Conservation (phyloP, 2,329 filamentous ascomycete species). For the Lasiodiplodia gonubiensis region DNA sequence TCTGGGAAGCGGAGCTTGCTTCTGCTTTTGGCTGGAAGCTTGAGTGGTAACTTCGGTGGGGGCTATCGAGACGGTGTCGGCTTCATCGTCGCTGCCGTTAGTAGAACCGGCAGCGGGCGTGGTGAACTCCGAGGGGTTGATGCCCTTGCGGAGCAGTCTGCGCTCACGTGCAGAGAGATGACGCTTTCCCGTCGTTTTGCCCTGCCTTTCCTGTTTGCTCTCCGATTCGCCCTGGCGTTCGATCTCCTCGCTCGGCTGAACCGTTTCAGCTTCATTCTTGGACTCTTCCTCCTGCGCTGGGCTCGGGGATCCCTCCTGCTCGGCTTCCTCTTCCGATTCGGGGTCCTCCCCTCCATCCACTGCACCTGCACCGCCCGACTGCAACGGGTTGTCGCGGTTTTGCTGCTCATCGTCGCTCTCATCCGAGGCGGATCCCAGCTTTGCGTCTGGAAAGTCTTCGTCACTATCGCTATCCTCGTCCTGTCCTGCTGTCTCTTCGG, state of each 20-base stretch:
- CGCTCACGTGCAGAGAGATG: conserved; percentile 49
- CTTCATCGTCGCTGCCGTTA: conserved; percentile 31
- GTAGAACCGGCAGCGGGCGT: conserved; percentile 33
- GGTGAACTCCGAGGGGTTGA: conserved; percentile 16
- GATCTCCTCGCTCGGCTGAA: conserved; percentile 18
- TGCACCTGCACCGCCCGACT: conserved; percentile 34
- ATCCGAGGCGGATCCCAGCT: conserved; percentile 43
- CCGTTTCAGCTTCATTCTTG: conserved; percentile 35
- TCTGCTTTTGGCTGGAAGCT: conserved; percentile 26
- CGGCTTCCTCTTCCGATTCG: conserved; percentile 17
- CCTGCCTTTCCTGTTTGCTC: conserved; percentile 32
- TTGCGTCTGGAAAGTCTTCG: conserved; percentile 54
- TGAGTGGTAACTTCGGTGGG: conserved; percentile 34
- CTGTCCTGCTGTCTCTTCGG: conserved; percentile 37
- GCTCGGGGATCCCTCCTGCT: not conserved
- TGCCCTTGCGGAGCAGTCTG: conserved; percentile 46
- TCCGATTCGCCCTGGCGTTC: conserved; percentile 37
- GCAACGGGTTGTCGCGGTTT: conserved; percentile 48
- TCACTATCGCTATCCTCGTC: conserved; percentile 46
- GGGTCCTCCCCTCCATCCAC: conserved; percentile 24
- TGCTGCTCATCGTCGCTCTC: conserved; percentile 43
- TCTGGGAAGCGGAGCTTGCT: conserved; percentile 53
- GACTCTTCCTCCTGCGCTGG: conserved; percentile 33
- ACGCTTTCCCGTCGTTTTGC: conserved; percentile 36
- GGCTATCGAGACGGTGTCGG: conserved; percentile 41